Conservation (phyloP, 331 rosid genomes). For the Quercus phellos region DNA sequence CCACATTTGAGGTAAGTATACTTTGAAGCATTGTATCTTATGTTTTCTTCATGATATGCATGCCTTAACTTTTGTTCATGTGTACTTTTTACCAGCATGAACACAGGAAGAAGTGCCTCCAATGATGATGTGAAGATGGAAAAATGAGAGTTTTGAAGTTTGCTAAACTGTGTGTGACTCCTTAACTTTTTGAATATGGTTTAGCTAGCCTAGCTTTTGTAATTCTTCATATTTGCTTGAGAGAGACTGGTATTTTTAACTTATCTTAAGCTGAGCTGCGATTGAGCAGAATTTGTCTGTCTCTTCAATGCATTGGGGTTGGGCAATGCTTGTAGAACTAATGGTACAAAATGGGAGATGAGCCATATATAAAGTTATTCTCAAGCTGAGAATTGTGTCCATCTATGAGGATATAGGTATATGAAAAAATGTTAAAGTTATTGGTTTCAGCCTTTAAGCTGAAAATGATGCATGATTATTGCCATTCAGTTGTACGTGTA, state of each 20-base stretch:
- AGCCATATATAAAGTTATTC: background rate
- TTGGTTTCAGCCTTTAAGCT: background rate
- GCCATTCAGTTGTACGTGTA: background rate
- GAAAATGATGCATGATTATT: background rate
- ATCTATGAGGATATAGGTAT: background rate
- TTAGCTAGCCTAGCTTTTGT: conserved; percentile 14
- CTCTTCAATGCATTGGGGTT: conserved; percentile 6
- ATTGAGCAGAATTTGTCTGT: conserved; percentile 11
- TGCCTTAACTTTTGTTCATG: conserved; percentile 1
- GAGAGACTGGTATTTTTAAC: conserved; percentile 12
- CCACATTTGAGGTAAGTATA: conserved; percentile 39
- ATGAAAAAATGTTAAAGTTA: background rate
- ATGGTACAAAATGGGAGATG: conserved; percentile 10
- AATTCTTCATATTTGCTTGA: conserved; percentile 9
- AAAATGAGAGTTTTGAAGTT: conserved; percentile 32
- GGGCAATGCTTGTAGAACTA: conserved; percentile 12
- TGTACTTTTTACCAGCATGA: conserved; percentile 27
- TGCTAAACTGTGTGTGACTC: conserved; percentile 21
- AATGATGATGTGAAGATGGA: conserved; percentile 28
- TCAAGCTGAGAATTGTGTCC: background rate
- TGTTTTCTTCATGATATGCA: background rate
- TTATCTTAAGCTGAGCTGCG: conserved; percentile 11
- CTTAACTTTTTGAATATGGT: conserved; percentile 22
- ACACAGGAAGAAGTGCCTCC: conserved; percentile 21
- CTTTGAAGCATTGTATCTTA: background rate